Evolutionary conservation across 2,329 filamentous ascomycete species (phyloP), one percentile per base, ranked within the genome.

Genomic region (Verticillium klebahnii): DNA sequence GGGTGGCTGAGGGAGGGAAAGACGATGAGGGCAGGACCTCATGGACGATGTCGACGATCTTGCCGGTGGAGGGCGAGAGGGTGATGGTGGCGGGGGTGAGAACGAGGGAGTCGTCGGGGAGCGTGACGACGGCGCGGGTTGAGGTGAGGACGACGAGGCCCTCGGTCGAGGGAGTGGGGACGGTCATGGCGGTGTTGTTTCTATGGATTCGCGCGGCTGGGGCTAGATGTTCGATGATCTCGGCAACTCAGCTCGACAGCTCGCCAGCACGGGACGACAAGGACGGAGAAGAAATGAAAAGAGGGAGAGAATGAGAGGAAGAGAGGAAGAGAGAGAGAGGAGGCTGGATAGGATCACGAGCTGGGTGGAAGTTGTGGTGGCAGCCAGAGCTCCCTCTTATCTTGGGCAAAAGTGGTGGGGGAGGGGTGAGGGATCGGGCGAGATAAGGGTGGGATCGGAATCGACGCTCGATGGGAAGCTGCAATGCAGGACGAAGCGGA

Each of bases 51-150:
- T 88, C 87, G 55, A 89, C 83, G 70, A 98, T 96, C 78, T 93
- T 97, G 71, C 95, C 95, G 0, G 92, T 93, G 52, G 74, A 73
- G 7, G 86, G 85, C 2, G 92, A 96, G 68, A 97, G 80, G 61
- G 89, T 83, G 63, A 99, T 87, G 14, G 93, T 97, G 62, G 92
- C 94, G 23, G 93, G 88, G 2, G 90, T 92, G 56, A 97, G 77
- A 31, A 83, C 61, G 37, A 89, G 80, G 29, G 80, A 80, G 68
- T 86, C 78, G 65, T 87, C 82, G 54, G 86, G 82, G 62, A 90
- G 88, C 56, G 89, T 89, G 68, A 98, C 81, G 58, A 98, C 87
- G 62, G 91, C 91, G 69, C 93, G 86, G 31, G 89, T 90, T 1
- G 95, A 98, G 62, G 90, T 90, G 62, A 98, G 83, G 62, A 97